A percentile compares a stretch with the other conserved stretches of the same genome.
Conservation (phyloP, 2,329 filamentous ascomycete genomes). For the Epichloe uncinata region DNA sequence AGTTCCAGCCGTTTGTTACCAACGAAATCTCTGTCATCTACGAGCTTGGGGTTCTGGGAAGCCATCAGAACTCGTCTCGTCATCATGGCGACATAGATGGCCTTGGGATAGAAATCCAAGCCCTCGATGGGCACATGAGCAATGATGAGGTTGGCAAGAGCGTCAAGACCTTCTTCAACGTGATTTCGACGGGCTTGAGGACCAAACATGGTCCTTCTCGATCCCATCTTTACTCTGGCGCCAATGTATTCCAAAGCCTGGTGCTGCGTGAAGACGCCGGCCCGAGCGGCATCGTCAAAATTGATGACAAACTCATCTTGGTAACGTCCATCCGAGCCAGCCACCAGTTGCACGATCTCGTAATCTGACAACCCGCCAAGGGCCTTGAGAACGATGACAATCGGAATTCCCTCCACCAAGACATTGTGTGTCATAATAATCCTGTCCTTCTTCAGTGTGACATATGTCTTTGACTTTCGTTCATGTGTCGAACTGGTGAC, state of each 20-base stretch:
- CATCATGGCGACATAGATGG: constrained; percentile 94
- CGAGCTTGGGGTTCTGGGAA: constrained; percentile 72
- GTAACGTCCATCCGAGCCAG: constrained; percentile 74
- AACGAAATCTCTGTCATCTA: constrained; percentile 95
- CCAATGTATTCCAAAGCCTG: constrained; percentile 92
- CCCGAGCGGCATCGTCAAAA: constrained; percentile 80
- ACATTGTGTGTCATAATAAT: constrained; percentile 89
- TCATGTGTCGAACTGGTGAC: constrained; percentile 97
- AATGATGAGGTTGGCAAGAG: constrained; percentile 82
- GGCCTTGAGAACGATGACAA: constrained; percentile 85
- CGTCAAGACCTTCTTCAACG: constrained; percentile 84
- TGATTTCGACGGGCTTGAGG: constrained; percentile 57
- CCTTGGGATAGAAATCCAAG: constrained; percentile 93
- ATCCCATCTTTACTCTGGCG: constrained; percentile 73
- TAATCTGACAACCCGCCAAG: constrained; percentile 89
- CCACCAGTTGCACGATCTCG: constrained; percentile 84
- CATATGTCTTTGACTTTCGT: constrained; percentile 94
- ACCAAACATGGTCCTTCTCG: constrained; percentile 43
- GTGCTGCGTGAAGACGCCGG: constrained; percentile 81
- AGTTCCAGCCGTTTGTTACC: constrained; percentile 94
- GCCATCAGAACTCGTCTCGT: constrained; percentile 92
- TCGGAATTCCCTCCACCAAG: constrained; percentile 83
- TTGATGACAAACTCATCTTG: constrained; percentile 94
- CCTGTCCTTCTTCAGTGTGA: constrained; percentile 84
- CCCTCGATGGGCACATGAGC: constrained; percentile 87